Conservation (phyloP, 2,329 filamentous ascomycete genomes). For the Aspergillus japonicus region DNA sequence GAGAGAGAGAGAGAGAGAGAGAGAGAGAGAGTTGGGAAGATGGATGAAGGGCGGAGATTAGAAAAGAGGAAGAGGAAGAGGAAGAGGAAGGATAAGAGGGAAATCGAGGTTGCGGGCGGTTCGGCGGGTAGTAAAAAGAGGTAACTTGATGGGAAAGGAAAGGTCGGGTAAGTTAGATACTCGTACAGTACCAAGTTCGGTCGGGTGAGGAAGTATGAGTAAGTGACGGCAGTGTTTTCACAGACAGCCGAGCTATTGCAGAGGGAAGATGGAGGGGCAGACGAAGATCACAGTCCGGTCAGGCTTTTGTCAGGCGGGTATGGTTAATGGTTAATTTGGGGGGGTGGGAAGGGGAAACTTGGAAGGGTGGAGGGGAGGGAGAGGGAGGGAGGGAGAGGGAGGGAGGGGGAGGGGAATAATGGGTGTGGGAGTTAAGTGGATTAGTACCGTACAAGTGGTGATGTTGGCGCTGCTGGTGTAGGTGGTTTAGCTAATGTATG, state of each 20-base stretch:
- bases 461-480: neutral
- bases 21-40: constrained; percentile 3
- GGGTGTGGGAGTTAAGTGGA: neutral
- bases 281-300: neutral
- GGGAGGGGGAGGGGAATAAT: neutral
- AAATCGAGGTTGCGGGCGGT: neutral
- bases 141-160: neutral
- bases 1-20: neutral
- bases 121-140: neutral
- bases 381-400: neutral
- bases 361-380: neutral
- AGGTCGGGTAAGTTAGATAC: neutral
- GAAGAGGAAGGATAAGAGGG: neutral
- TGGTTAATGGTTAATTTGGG: too few relatives aligned
- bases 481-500: neutral
- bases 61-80: neutral
- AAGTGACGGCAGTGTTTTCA: neutral
- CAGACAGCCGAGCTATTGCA: neutral
- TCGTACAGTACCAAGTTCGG: too few relatives aligned
- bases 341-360: neutral
- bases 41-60: constrained; percentile 5
- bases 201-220: neutral
- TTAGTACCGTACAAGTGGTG: neutral
- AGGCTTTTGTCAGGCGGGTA: constrained; percentile 12
- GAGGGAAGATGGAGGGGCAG: neutral